A percentile compares a stretch with the other conserved stretches of the same genome.
Evolutionary conservation across 352 stramenopile genomes (phyloP).

Genomic region (Phytophthora ramorum): DNA sequence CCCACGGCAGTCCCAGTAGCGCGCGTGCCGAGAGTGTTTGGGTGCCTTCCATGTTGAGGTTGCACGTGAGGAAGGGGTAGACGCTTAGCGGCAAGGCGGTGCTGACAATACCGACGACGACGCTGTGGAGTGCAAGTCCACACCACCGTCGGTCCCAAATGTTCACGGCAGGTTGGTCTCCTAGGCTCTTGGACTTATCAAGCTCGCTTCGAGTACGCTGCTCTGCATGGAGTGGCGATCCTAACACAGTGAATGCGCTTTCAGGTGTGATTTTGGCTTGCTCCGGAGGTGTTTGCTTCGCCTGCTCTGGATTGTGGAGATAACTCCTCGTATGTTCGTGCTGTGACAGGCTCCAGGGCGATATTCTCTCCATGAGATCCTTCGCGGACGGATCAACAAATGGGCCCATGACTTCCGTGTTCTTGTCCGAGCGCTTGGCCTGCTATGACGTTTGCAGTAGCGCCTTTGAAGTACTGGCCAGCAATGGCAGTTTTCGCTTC

Average conservation of each 20-base stretch:
- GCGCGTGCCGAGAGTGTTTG: too few relatives aligned
- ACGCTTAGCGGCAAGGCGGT: conserved; percentile 56
- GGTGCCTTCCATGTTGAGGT: too few relatives aligned
- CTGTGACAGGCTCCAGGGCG: conserved; percentile 26
- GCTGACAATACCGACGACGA: conserved; percentile 60
- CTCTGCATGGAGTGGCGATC: conserved; percentile 15
- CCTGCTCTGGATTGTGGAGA: not conserved
- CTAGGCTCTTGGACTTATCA: not conserved
- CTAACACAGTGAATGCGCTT: conserved; percentile 27
- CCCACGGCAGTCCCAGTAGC: conserved; percentile 59
- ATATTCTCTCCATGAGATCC: conserved; percentile 26
- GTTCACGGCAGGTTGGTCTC: conserved; percentile 12
- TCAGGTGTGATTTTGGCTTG: conserved; percentile 19
- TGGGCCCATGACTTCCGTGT: conserved; percentile 9
- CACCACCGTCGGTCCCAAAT: conserved; percentile 49
- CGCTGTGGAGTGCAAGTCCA: conserved; percentile 60
- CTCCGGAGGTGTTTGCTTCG: not conserved
- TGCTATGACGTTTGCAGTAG: too few relatives aligned
- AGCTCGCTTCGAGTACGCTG: not conserved
- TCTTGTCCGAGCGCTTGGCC: not conserved
- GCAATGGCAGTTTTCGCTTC: too few relatives aligned
- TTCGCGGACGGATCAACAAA: conserved; percentile 25
- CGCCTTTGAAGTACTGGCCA: too few relatives aligned
- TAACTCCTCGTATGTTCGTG: conserved; percentile 7
- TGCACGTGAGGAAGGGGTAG: too few relatives aligned